A percentile compares a stretch with the other conserved stretches of the same genome.
These are phyloP conservation scores for Mentha longifolia DNA, from an alignment of 257 asterid species.

Conservation along the genomic window DNA sequence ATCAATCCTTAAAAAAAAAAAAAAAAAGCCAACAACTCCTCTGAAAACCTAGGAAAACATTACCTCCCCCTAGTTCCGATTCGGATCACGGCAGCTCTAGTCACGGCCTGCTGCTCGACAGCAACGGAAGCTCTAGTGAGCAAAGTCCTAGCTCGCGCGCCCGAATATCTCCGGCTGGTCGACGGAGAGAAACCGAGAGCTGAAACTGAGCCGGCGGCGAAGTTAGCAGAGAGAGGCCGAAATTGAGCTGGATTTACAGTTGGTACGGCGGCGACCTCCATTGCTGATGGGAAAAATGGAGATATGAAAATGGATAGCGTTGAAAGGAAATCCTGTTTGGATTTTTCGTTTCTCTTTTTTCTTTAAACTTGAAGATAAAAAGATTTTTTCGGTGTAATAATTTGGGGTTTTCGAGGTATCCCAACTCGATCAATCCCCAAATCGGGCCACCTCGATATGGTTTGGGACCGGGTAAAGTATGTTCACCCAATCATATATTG, in stretches of 20 bases:
- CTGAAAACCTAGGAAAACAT: conserved; percentile 21
- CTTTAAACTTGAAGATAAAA: background rate
- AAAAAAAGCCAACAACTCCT: background rate
- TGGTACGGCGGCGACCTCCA: conserved; percentile 50
- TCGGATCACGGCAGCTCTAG: conserved; percentile 77
- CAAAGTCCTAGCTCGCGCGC: conserved; percentile 32
- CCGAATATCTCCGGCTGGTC: conserved; percentile 36
- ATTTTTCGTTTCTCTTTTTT: conserved; percentile 8
- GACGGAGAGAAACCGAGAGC: conserved; percentile 49
- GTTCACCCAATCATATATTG: conserved; percentile 24
- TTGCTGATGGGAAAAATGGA: conserved; percentile 31
- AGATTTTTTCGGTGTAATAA: conserved; percentile 3
- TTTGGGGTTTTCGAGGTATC: conserved; percentile 40
- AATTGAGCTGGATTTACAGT: conserved; percentile 48
- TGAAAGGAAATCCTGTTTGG: conserved; percentile 32
- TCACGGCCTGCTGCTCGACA: conserved; percentile 58
- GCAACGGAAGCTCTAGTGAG: conserved; percentile 62
- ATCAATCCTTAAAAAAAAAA: conserved; percentile 3
- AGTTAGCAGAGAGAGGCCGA: conserved; percentile 42
- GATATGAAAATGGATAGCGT: conserved; percentile 35
- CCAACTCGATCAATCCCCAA: conserved; percentile 27
- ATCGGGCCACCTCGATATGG: background rate
- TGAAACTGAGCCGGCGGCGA: conserved; percentile 47
- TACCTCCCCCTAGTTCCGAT: conserved; percentile 97
- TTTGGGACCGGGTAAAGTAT: conserved; percentile 19